These are phyloP conservation scores for Periglandula ipomoeae DNA, from an alignment of 2,329 filamentous ascomycete species.

Conservation along the genomic window DNA sequence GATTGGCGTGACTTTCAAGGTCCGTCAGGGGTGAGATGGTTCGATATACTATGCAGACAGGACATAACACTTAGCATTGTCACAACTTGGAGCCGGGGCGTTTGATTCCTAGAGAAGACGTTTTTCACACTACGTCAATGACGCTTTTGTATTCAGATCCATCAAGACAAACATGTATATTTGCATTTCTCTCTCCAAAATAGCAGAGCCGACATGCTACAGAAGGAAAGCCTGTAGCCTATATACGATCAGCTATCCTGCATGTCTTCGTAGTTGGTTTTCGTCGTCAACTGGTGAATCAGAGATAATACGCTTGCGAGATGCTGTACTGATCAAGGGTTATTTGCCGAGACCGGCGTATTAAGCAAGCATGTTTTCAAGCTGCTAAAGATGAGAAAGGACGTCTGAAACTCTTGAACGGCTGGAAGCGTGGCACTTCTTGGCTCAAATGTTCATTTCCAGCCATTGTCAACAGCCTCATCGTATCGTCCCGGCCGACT, in stretches of 20 bases:
- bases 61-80: not conserved
- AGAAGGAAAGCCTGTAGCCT: not conserved
- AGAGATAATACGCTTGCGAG: too few relatives aligned
- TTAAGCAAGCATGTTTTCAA: too few relatives aligned
- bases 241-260: not conserved
- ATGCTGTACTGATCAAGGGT: too few relatives aligned
- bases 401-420: too few relatives aligned
- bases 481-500: too few relatives aligned
- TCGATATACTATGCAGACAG: not conserved
- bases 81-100: not conserved
- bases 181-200: not conserved
- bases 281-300: too few relatives aligned
- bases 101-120: not conserved
- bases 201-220: not conserved
- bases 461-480: not conserved
- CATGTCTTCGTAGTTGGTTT: not conserved
- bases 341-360: too few relatives aligned
- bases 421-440: not conserved
- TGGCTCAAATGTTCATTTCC: not conserved
- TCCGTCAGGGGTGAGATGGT: not conserved
- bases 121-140: not conserved
- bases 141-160: not conserved
- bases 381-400: too few relatives aligned
- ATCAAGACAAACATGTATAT: not conserved
- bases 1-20: too few relatives aligned